Conservation (phyloP, 331 rosid genomes). For the Malus hybrid region DNA sequence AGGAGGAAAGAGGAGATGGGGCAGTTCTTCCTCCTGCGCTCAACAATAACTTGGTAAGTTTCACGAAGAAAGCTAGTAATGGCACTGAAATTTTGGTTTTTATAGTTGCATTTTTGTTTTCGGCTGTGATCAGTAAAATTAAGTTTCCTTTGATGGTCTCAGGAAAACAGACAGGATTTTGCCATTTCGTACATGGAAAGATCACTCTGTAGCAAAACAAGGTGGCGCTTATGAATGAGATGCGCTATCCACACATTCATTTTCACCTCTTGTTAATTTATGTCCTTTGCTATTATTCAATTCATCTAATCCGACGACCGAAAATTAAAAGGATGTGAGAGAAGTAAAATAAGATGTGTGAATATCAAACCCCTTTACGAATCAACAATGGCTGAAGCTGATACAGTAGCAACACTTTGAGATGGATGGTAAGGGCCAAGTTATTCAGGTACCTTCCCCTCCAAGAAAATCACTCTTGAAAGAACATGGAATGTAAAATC, state of each 20-base stretch:
- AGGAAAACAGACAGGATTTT: slow-evolving; percentile 50
- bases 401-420: slow-evolving; percentile 57
- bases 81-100: background rate
- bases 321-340: no score
- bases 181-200: slow-evolving; percentile 90
- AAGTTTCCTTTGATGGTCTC: slow-evolving; percentile 9
- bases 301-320: no score
- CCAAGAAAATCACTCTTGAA: background rate
- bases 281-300: no score
- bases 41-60: slow-evolving; percentile 34
- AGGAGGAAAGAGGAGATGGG: slow-evolving; percentile 74
- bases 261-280: no score
- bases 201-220: slow-evolving; percentile 69
- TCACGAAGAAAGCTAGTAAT: background rate
- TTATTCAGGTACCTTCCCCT: slow-evolving; percentile 57
- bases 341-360: no score
- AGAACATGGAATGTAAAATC: background rate
- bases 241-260: no score
- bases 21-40: slow-evolving; percentile 38
- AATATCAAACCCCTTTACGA: slow-evolving; percentile 40
- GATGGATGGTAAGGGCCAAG: slow-evolving; percentile 54
- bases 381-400: slow-evolving; percentile 71
- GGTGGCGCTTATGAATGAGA: slow-evolving; percentile 39
- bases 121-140: background rate
- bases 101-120: background rate